phyloP scores from a whole-genome alignment of 225 moss, liverwort and hornwort species.

The Neckera pumila region DNA sequence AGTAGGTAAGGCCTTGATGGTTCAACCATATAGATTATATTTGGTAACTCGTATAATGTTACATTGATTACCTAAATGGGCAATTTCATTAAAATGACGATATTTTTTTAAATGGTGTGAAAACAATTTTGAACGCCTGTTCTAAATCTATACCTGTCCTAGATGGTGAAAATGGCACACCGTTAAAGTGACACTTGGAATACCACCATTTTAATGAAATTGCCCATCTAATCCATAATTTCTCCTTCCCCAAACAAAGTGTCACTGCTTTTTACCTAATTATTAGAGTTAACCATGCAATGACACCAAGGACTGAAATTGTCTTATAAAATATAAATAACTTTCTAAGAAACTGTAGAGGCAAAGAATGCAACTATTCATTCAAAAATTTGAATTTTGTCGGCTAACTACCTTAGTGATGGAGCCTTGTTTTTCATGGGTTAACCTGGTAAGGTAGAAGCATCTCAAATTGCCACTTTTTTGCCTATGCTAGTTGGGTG shows the following conservation, averaged over 20 bases:
- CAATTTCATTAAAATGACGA: too few species aligned
- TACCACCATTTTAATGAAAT: too few species aligned
- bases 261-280: neutral
- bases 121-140: too few species aligned
- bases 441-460: fast-evolving
- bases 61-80: neutral
- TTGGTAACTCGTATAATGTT: fast-evolving
- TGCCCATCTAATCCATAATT: neutral
- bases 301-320: neutral
- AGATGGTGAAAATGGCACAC: too few species aligned
- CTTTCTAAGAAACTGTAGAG: neutral
- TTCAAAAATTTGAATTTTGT: neutral
- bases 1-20: neutral
- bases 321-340: neutral
- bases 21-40: fast-evolving
- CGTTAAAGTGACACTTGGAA: too few species aligned
- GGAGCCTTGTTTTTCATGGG: fast-evolving
- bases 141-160: too few species aligned
- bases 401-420: neutral
- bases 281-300: neutral
- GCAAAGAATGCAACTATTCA: neutral
- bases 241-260: neutral
- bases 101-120: too few species aligned
- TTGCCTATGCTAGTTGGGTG: neutral
- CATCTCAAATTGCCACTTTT: fast-evolving